Evolutionary conservation across 352 stramenopile genomes (phyloP).

Genomic region (Poterioochromonas sp.): DNA sequence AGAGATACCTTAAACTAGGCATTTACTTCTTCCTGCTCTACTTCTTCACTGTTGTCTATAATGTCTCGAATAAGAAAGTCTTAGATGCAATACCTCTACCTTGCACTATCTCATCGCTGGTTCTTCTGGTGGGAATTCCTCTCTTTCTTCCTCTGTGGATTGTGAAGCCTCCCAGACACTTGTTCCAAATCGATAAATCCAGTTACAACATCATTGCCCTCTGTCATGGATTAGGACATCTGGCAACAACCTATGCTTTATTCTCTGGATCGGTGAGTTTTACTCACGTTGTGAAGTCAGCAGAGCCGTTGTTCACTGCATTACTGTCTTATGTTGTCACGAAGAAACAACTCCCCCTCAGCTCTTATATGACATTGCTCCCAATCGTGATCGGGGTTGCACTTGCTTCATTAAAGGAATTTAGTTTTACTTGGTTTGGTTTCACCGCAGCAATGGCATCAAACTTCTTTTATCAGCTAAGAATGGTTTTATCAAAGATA

Average conservation of each 20-base stretch:
- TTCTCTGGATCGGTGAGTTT: conserved; percentile 65
- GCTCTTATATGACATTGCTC: conserved; percentile 60
- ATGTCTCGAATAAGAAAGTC: conserved; percentile 65
- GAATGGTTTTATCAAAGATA: conserved; percentile 61
- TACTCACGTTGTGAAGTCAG: conserved; percentile 73
- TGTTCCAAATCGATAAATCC: conserved; percentile 46
- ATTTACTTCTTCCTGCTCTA: conserved; percentile 44
- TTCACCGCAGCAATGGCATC: conserved; percentile 62
- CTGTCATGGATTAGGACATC: conserved; percentile 61
- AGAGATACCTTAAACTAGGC: not conserved
- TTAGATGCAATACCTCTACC: conserved; percentile 49
- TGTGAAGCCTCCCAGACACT: conserved; percentile 55
- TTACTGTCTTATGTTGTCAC: conserved; percentile 58
- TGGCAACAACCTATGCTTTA: conserved; percentile 60
- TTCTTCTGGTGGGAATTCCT: conserved; percentile 53
- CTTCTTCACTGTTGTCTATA: conserved; percentile 64
- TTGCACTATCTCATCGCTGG: conserved; percentile 46
- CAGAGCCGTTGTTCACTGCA: conserved; percentile 71
- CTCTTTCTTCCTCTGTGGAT: conserved; percentile 55
- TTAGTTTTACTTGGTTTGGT: conserved; percentile 61
- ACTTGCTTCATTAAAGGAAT: conserved; percentile 55
- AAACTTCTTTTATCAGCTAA: conserved; percentile 61
- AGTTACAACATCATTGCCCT: conserved; percentile 50
- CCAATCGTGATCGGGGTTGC: conserved; percentile 64
- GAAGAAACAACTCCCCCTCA: conserved; percentile 40